Evolutionary conservation across 345 rosid genomes (phyloP).

Genomic region (Trapa bicornis): DNA sequence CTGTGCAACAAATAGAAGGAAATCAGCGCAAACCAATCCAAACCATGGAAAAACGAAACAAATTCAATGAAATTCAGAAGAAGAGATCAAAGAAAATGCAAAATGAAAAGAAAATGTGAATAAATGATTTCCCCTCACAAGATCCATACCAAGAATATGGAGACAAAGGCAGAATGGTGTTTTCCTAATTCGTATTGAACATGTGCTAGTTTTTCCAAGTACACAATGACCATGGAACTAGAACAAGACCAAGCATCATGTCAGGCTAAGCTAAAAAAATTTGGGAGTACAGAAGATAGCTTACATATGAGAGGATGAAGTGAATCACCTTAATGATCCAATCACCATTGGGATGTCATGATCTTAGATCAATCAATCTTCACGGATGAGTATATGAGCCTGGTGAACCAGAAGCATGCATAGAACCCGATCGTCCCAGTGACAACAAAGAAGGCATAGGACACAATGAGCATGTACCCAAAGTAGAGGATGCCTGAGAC

Average conservation of each 20-base stretch:
- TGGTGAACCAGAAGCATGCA: constrained; percentile 30
- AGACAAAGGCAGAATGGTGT: background rate
- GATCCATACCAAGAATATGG: background rate
- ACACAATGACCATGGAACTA: background rate
- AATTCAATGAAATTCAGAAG: background rate
- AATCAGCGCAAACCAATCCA: background rate
- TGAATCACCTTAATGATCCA: background rate
- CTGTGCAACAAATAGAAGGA: background rate
- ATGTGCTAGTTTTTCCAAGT: background rate
- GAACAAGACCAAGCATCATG: background rate
- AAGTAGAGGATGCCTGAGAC: constrained; percentile 27
- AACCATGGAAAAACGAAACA: background rate
- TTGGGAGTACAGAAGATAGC: constrained; percentile 4
- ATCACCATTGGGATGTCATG: background rate
- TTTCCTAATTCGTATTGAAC: constrained; percentile 4
- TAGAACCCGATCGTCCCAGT: constrained; percentile 31
- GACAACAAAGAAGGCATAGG: constrained; percentile 28
- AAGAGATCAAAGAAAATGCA: background rate
- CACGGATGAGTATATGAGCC: constrained; percentile 30
- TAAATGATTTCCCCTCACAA: background rate
- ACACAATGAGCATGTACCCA: constrained; percentile 28
- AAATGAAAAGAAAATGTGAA: background rate
- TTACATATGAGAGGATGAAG: background rate
- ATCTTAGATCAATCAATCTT: constrained; percentile 20
- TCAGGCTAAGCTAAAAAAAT: background rate